Evolutionary conservation across 306 rosid genomes (phyloP).

Genomic region (Spatholobus suberectus): DNA sequence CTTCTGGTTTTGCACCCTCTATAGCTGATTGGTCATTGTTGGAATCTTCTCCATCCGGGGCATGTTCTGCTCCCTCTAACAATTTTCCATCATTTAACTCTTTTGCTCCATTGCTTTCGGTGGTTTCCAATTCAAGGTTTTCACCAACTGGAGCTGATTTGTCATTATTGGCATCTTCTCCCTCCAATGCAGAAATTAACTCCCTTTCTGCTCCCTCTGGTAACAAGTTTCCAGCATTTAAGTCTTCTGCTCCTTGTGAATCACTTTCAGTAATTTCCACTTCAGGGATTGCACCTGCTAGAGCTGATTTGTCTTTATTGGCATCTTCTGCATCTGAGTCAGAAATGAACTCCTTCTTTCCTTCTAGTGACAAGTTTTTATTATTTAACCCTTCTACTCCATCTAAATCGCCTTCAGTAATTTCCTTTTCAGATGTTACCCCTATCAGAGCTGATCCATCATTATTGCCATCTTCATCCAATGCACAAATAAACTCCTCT

Average conservation of each 20-base stretch:
- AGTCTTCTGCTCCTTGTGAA: constrained; percentile 23
- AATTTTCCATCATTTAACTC: constrained; percentile 31
- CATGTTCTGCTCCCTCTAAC: constrained; percentile 19
- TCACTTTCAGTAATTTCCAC: constrained; percentile 38
- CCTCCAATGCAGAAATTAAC: neutral
- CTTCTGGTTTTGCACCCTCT: constrained; percentile 46
- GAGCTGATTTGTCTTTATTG: constrained; percentile 31
- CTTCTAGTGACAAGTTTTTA: constrained; percentile 28
- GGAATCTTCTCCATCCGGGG: constrained; percentile 31
- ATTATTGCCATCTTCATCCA: constrained; percentile 32
- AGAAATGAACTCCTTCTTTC: constrained; percentile 16
- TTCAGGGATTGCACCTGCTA: constrained; percentile 41
- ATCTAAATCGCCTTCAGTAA: constrained; percentile 36
- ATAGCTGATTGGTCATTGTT: constrained; percentile 31
- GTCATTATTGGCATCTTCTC: constrained; percentile 4
- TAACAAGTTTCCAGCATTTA: constrained; percentile 1
- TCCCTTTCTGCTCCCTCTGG: constrained; percentile 24
- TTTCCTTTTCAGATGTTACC: constrained; percentile 41
- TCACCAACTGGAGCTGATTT: constrained; percentile 10
- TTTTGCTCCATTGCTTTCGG: constrained; percentile 35
- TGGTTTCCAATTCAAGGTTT: constrained; percentile 11
- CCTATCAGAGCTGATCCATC: constrained; percentile 40
- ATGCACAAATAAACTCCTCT: constrained; percentile 22
- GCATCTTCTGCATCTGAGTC: constrained; percentile 38
- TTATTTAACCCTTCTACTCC: constrained; percentile 9